phyloP scores from a whole-genome alignment of 139 green algal species.

The Tetratostichococcus sp. region DNA sequence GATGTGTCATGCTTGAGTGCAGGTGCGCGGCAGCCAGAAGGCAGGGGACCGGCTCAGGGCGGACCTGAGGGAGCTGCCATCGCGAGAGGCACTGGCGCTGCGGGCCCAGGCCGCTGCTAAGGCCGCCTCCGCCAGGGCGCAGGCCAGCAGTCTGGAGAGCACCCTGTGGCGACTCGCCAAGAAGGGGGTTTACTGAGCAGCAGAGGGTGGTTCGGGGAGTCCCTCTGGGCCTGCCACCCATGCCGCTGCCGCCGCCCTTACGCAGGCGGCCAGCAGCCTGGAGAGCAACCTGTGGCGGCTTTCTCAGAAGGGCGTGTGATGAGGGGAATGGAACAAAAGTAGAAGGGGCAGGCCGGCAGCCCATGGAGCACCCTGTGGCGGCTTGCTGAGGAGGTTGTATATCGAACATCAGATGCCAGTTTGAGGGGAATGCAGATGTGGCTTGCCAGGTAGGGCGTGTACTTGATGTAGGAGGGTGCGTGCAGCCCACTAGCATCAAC shows the following conservation, averaged over 20 bases:
- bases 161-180: conserved; percentile 17
- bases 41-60: conserved; percentile 10
- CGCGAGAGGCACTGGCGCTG: conserved; percentile 32
- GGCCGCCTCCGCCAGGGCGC: neutral
- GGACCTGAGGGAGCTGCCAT: conserved; percentile 35
- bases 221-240: no score
- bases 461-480: no score
- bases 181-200: conserved; percentile 15
- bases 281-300: no score
- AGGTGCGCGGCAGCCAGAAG: neutral
- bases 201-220: no score
- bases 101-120: conserved; percentile 24
- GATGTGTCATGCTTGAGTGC: neutral
- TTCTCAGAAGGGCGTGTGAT: no score
- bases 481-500: no score
- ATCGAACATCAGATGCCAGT: neutral
- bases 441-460: no score
- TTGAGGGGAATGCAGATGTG: no score
- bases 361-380: conserved; percentile 14
- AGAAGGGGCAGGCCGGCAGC: neutral
- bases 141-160: conserved; percentile 16
- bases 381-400: conserved; percentile 25
- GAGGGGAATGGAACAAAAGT: no score
- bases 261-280: no score
- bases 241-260: no score